Evolutionary conservation across 441 rosid genomes (phyloP), one percentile per base, ranked within the genome.

Genomic region (Adansonia gregorii): DNA sequence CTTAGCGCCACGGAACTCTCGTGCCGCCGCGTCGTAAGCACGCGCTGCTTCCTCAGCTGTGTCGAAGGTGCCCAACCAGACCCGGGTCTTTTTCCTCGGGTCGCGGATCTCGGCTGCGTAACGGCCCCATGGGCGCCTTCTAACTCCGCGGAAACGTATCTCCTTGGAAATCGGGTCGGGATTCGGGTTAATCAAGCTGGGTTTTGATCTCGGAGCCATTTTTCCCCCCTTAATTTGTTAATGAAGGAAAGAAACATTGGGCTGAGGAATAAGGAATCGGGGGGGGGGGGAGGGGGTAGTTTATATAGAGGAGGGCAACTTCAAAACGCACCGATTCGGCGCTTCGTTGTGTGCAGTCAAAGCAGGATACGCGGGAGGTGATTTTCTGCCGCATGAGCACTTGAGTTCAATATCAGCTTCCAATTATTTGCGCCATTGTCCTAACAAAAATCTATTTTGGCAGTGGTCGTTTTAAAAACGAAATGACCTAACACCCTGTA

Each of bases 31-130:
- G 35, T 88, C 93, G 56, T 90, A 90, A 4, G 93, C 93, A 83
- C 87, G 87, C 86, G 91, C 91, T 4, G 93, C 93, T 17, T 87
- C 89, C 49, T 84, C 90, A 0, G 93, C 91, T 0, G 93, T 89
- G 65, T 88, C 89, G 56, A 88, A 89, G 8, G 93, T 90, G 1
- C 93, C 91, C 15, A 90, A 85, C 93, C 93, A 90, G 76, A 90
- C 90, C 0, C 93, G 86, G 7, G 88, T 82, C 76, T 90, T 90
- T 86, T 88, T 90, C 2, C 88, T 87, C 0, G 91, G 91, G 80
- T 90, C 90, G 20, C 93, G 88, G 86, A 90, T 90, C 88, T 90
- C 93, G 49, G 93, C 91, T 11, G 93, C 90, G 73, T 90, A 90
- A 8, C 91, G 89, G 6, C 93, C 93, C 91, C 93, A 88, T 0